Evolutionary conservation across 495 filamentous ascomycete species (phyloP).

Genomic region (Xanthoparmelia taractica): DNA sequence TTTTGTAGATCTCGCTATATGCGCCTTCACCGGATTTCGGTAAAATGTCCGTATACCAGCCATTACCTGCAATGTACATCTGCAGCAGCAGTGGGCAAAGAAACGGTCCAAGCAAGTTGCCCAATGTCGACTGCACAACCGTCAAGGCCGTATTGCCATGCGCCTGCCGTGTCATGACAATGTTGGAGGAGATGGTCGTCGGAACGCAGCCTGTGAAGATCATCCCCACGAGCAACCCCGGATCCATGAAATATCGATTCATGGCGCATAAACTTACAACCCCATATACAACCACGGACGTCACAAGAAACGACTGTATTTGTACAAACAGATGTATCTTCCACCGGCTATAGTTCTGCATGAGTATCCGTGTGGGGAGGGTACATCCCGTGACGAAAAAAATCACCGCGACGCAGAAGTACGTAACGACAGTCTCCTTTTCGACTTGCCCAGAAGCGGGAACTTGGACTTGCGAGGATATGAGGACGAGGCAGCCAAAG

Average conservation of each 20-base stretch:
- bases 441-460: constrained; percentile 28
- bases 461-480: constrained; percentile 38
- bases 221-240: constrained; percentile 36
- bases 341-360: constrained; percentile 35
- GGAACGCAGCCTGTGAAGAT: constrained; percentile 34
- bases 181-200: constrained; percentile 37
- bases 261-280: constrained; percentile 34
- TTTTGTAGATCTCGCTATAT: constrained; percentile 31
- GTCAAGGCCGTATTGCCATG: constrained; percentile 37
- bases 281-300: constrained; percentile 33
- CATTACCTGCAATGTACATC: constrained; percentile 33
- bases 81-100: constrained; percentile 34
- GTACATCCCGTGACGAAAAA: constrained; percentile 41
- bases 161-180: constrained; percentile 38
- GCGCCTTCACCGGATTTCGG: constrained; percentile 22
- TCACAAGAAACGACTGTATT: constrained; percentile 36
- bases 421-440: constrained; percentile 33
- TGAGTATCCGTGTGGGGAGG: constrained; percentile 30
- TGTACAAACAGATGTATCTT: constrained; percentile 36
- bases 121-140: constrained; percentile 37
- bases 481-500: constrained; percentile 37
- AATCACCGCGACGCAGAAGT: constrained; percentile 35
- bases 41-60: constrained; percentile 37
- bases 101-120: constrained; percentile 38
- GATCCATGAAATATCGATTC: constrained; percentile 35